Evolutionary conservation across 2,329 filamentous ascomycete genomes (phyloP).

Genomic region (Davidsoniella virescens): DNA sequence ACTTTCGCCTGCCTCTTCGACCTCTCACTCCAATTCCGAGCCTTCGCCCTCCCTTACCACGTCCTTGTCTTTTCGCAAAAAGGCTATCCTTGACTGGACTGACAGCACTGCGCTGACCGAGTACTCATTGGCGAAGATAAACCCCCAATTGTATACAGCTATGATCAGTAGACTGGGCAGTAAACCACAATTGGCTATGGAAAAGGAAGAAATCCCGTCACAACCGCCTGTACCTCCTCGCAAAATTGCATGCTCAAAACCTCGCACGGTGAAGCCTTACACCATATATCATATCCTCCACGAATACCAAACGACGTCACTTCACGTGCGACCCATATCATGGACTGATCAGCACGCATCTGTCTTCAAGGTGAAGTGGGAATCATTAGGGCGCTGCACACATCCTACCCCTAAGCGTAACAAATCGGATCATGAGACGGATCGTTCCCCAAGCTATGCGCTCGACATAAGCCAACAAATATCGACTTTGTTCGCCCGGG

Average conservation of each 20-base stretch:
- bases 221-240: neutral
- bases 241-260: neutral
- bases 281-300: constrained; percentile 10
- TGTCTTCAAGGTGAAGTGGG: constrained; percentile 32
- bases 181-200: too few species aligned
- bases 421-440: neutral
- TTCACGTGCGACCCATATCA: constrained; percentile 36
- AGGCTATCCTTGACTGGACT: too few species aligned
- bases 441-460: neutral
- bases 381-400: constrained; percentile 18
- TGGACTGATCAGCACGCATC: constrained; percentile 37
- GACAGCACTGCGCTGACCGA: too few species aligned
- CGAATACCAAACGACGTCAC: constrained; percentile 18
- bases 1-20: too few species aligned
- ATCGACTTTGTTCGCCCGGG: neutral
- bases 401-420: neutral
- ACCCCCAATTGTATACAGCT: too few species aligned
- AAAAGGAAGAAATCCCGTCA: neutral
- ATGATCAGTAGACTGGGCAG: too few species aligned
- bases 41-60: too few species aligned
- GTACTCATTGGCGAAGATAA: too few species aligned
- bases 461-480: neutral
- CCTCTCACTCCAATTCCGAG: too few species aligned
- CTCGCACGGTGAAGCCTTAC: constrained; percentile 5
- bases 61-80: too few species aligned